Conservation (phyloP, 2,329 filamentous ascomycete genomes). For the Diaporthe capsici region DNA sequence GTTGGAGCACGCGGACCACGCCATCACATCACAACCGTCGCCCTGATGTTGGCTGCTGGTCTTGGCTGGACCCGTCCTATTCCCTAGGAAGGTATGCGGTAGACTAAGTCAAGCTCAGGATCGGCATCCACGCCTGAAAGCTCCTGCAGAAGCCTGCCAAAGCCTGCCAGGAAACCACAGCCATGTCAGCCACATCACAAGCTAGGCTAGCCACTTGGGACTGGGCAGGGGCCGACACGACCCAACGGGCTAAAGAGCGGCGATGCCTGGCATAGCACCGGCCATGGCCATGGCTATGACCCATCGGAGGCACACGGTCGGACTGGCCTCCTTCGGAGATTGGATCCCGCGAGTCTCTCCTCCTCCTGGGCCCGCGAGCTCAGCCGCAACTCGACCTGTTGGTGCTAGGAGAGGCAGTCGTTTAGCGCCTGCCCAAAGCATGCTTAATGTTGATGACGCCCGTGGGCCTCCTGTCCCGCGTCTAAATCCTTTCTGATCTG, state of each 20-base stretch:
- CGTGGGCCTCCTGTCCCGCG: conserved; percentile 15
- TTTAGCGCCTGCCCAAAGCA: conserved; percentile 15
- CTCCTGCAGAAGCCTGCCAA: conserved; percentile 19
- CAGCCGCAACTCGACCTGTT: conserved; percentile 32
- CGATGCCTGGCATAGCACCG: conserved; percentile 23
- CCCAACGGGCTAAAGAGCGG: conserved; percentile 14
- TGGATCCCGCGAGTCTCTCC: background rate
- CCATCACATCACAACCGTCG: background rate
- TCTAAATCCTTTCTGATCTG: background rate
- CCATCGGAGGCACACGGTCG: background rate
- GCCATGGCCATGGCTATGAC: conserved; percentile 8
- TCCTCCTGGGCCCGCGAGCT: conserved; percentile 11
- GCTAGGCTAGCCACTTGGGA: background rate
- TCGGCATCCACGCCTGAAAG: conserved; percentile 24
- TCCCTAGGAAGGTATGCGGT: background rate
- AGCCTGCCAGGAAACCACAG: conserved; percentile 16
- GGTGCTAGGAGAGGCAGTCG: background rate
- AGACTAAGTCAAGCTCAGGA: conserved; percentile 16
- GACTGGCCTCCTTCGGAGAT: background rate
- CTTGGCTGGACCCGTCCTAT: conserved; percentile 3
- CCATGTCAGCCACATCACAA: conserved; percentile 30
- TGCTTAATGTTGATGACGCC: conserved; percentile 21
- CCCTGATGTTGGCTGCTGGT: background rate
- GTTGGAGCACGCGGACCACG: conserved; percentile 11
- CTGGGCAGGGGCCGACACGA: conserved; percentile 8